phyloP scores from a whole-genome alignment of 768 basidiomycete genomes.

The Leucosporidium yakuticum region DNA sequence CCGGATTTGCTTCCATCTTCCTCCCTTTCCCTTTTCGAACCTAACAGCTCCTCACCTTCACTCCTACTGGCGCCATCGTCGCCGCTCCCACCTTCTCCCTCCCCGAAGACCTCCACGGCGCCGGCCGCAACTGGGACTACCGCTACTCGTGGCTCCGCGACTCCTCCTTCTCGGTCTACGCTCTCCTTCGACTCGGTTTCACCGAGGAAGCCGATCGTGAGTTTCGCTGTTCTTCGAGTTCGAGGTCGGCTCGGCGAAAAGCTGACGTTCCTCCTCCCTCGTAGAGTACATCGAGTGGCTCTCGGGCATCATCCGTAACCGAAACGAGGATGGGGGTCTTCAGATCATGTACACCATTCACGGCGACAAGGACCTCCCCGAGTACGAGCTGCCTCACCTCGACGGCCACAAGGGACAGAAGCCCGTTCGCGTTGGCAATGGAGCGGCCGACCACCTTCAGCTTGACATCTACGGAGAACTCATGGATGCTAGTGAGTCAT shows the following conservation, averaged over 20 bases:
- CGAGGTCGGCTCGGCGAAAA: not conserved
- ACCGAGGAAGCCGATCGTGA: constrained; percentile 73
- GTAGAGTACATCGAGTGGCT: constrained; percentile 34
- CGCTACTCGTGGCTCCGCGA: constrained; percentile 70
- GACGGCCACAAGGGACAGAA: constrained; percentile 52
- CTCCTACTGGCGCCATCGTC: constrained; percentile 60
- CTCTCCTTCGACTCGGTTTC: constrained; percentile 85
- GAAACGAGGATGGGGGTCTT: constrained; percentile 69
- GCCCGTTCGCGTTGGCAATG: constrained; percentile 71
- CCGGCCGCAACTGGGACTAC: constrained; percentile 42
- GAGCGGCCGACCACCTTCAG: constrained; percentile 88
- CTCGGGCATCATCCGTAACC: constrained; percentile 14
- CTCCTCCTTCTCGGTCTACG: constrained; percentile 90
- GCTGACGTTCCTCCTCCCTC: not conserved
- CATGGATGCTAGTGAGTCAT: constrained; percentile 52
- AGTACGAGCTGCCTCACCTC: constrained; percentile 71
- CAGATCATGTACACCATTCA: constrained; percentile 96
- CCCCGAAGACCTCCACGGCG: constrained; percentile 10
- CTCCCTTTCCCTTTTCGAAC: no score
- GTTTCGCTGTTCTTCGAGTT: constrained; percentile 43
- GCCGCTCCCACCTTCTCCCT: not conserved
- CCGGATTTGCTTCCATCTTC: not conserved
- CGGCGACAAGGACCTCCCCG: constrained; percentile 67
- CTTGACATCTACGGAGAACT: constrained; percentile 90
- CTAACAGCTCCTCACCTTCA: constrained; percentile 31